Percentiles rank a stretch among this genome's conserved stretches.
phyloP scores from a whole-genome alignment of 2,329 filamentous ascomycete genomes.

The Colletotrichum tamarilloi region DNA sequence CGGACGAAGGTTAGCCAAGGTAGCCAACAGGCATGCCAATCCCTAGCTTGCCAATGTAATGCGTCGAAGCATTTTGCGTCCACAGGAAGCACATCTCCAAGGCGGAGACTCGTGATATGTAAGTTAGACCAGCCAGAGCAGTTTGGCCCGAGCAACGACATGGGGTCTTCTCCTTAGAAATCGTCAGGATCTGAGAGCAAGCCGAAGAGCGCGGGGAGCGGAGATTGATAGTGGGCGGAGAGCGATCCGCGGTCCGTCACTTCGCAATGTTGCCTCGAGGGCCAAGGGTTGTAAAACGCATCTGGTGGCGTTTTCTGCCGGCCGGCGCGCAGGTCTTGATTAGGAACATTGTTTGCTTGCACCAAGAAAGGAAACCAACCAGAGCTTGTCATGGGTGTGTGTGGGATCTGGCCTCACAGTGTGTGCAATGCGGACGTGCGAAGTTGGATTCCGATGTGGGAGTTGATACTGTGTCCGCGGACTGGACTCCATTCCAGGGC shows the following conservation, averaged over 20 bases:
- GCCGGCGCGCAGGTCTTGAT: constrained; percentile 20
- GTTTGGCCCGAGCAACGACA: background rate
- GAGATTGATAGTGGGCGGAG: background rate
- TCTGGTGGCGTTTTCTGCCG: constrained; percentile 10
- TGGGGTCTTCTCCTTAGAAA: background rate
- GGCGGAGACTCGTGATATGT: background rate
- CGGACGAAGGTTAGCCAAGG: background rate
- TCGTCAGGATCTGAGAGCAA: background rate
- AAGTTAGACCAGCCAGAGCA: background rate
- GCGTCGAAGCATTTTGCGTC: background rate
- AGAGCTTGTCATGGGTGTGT: constrained; percentile 32
- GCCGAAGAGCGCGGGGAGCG: background rate
- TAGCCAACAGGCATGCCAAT: background rate
- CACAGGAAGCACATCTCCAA: background rate
- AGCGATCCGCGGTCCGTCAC: background rate
- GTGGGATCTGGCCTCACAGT: constrained; percentile 34
- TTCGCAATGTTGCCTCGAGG: background rate
- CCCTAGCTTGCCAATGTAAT: background rate
- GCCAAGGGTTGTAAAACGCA: background rate
- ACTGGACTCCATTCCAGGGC: constrained; percentile 8
- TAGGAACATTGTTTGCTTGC: constrained; percentile 29
- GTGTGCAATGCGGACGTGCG: constrained; percentile 33
- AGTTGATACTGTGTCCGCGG: constrained; percentile 35
- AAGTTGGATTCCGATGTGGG: constrained; percentile 12
- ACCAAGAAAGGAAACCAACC: constrained; percentile 26